Conservation (phyloP, 768 basidiomycete genomes). For the Trametes cubensis region DNA sequence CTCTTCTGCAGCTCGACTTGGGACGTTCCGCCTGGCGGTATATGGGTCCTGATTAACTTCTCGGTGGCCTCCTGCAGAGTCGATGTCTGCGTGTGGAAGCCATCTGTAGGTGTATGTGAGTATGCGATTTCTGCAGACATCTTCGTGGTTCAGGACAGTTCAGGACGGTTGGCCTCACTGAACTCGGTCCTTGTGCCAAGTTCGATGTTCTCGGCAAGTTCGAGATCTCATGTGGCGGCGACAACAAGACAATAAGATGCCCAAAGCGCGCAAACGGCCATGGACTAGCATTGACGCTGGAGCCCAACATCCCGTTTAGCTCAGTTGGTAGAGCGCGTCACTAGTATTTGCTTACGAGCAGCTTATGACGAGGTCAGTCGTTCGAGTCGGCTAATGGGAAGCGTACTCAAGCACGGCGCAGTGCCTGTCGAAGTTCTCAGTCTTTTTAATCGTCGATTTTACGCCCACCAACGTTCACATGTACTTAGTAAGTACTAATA, state of each 20-base stretch:
- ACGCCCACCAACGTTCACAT: too few species aligned
- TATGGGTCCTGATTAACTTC: constrained; percentile 56
- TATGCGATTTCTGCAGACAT: neutral
- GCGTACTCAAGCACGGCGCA: neutral
- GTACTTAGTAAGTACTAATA: too few species aligned
- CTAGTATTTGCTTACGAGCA: constrained; percentile 43
- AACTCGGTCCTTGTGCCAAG: neutral
- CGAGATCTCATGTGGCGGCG: too few species aligned
- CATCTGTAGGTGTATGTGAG: constrained; percentile 53
- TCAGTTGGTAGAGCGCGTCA: constrained; percentile 65
- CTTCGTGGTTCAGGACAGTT: neutral
- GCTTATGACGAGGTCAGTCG: constrained; percentile 65
- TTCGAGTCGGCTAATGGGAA: constrained; percentile 52
- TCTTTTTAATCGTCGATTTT: neutral
- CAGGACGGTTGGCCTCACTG: neutral
- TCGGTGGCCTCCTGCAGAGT: constrained; percentile 66
- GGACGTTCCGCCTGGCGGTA: constrained; percentile 40
- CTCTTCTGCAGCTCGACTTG: constrained; percentile 52
- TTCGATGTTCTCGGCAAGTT: too few species aligned
- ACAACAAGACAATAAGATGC: too few species aligned
- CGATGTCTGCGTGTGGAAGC: constrained; percentile 66
- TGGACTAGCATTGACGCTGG: too few species aligned
- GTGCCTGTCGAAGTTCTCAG: too few species aligned
- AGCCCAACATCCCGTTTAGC: constrained; percentile 37
- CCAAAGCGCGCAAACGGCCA: too few species aligned